These are phyloP conservation scores for Hippophae tibetana DNA, from an alignment of 306 rosid species.

Conservation along the genomic window DNA sequence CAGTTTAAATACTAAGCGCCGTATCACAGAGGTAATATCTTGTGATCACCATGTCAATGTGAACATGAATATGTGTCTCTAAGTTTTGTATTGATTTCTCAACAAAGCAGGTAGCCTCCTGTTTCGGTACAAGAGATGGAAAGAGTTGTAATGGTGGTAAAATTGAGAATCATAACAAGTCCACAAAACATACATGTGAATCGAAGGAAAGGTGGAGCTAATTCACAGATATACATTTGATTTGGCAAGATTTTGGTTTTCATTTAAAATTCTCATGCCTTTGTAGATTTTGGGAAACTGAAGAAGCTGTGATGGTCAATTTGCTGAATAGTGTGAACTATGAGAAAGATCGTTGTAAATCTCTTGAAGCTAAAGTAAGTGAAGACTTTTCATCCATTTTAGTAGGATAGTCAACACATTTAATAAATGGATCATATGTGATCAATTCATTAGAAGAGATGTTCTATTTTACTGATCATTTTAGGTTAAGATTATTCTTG, in stretches of 20 bases:
- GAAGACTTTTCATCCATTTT: neutral
- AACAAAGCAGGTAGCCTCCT: slow-evolving; percentile 29
- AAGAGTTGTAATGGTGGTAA: slow-evolving; percentile 18
- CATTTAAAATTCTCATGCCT: neutral
- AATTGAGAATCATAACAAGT: slow-evolving; percentile 13
- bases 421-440: too few relatives aligned
- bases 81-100: neutral
- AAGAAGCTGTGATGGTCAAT: slow-evolving; percentile 17
- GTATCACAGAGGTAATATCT: slow-evolving; percentile 11
- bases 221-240: neutral
- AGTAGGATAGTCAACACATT: neutral
- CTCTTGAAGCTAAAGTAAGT: slow-evolving; percentile 58
- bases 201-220: slow-evolving; percentile 46
- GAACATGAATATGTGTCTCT: neutral
- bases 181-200: slow-evolving; percentile 37
- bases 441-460: too few relatives aligned
- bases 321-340: slow-evolving; percentile 22
- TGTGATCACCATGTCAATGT: neutral
- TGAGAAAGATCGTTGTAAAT: slow-evolving; percentile 44
- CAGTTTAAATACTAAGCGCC: slow-evolving; percentile 1
- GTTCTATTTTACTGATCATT: too few relatives aligned
- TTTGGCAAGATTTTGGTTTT: neutral
- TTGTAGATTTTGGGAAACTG: slow-evolving; percentile 34
- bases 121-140: slow-evolving; percentile 7
- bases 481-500: too few relatives aligned